A percentile compares a stretch with the other conserved stretches of the same genome.
Evolutionary conservation across 2,329 filamentous ascomycete species (phyloP).

Genomic region (Orbilia quercus): DNA sequence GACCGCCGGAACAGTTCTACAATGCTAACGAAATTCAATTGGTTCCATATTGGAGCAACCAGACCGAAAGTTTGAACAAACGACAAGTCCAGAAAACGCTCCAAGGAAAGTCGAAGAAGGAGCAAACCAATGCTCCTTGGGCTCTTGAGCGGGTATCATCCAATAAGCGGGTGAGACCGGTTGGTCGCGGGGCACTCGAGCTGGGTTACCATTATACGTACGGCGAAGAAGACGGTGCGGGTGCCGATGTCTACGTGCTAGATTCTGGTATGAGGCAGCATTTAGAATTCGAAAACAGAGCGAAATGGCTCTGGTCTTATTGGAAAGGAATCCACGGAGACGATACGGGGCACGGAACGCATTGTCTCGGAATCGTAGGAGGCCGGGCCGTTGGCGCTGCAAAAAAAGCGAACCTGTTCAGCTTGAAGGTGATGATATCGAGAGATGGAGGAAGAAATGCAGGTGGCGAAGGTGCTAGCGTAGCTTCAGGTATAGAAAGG

Average conservation of each 20-base stretch:
- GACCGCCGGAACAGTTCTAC: background rate
- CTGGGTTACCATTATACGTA: slow-evolving; percentile 63
- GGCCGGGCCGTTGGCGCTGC: slow-evolving; percentile 64
- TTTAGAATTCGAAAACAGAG: slow-evolving; percentile 59
- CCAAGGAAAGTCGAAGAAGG: background rate
- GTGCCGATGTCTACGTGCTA: slow-evolving; percentile 66
- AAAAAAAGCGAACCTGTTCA: slow-evolving; percentile 65
- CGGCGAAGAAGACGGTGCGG: slow-evolving; percentile 61
- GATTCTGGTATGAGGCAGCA: slow-evolving; percentile 64
- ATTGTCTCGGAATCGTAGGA: slow-evolving; percentile 58
- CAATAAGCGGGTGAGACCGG: slow-evolving; percentile 57
- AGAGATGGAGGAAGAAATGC: slow-evolving; percentile 62
- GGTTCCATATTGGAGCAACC: background rate
- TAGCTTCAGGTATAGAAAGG: slow-evolving; percentile 63
- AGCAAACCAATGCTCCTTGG: slow-evolving; percentile 57
- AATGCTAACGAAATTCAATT: background rate
- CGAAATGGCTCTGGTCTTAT: slow-evolving; percentile 57
- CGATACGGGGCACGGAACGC: slow-evolving; percentile 66
- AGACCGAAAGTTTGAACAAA: background rate
- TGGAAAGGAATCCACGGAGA: slow-evolving; percentile 65
- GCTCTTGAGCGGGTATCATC: slow-evolving; percentile 61
- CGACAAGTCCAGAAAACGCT: background rate
- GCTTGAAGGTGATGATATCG: slow-evolving; percentile 64
- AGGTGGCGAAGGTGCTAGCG: slow-evolving; percentile 61
- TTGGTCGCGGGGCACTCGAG: slow-evolving; percentile 57